Evolutionary conservation across 2,329 filamentous ascomycete species (phyloP).

Genomic region (Claviceps sp.): DNA sequence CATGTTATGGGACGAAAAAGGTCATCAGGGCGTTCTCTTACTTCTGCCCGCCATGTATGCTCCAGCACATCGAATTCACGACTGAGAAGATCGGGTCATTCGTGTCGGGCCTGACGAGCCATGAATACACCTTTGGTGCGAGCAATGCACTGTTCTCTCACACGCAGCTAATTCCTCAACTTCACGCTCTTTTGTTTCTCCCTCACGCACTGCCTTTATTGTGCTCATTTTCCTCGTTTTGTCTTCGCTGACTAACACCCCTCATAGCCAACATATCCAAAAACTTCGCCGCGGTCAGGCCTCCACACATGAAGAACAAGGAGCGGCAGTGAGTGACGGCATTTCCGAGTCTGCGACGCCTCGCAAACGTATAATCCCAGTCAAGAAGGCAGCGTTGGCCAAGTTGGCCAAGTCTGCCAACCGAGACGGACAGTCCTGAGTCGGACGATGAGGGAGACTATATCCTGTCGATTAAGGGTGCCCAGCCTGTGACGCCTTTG

Average conservation of each 20-base stretch:
- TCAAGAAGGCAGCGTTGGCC: conserved; percentile 11
- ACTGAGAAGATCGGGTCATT: conserved; percentile 21
- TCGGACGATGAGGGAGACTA: conserved; percentile 12
- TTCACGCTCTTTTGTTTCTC: not conserved
- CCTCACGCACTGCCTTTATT: not conserved
- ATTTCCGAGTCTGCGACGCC: conserved; percentile 4
- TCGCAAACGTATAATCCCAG: conserved; percentile 18
- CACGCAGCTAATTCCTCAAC: not conserved
- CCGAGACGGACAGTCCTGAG: conserved; percentile 4
- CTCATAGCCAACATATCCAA: conserved; percentile 30
- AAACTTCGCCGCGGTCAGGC: conserved; percentile 27
- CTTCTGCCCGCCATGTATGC: conserved; percentile 21
- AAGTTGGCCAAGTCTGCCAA: conserved; percentile 10
- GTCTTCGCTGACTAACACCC: not conserved
- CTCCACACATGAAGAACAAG: conserved; percentile 9
- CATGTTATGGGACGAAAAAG: conserved; percentile 27
- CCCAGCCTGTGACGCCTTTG: not conserved
- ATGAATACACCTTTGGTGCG: conserved; percentile 27
- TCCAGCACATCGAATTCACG: conserved; percentile 22
- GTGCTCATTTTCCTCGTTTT: too few relatives aligned
- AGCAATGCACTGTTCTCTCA: conserved; percentile 14
- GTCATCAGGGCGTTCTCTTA: conserved; percentile 30
- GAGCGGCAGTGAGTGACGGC: conserved; percentile 5
- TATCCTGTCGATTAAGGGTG: not conserved
- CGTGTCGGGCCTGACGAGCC: conserved; percentile 21